These are phyloP conservation scores for Eutypa lata DNA, from an alignment of 2,329 filamentous ascomycete genomes.

Conservation along the genomic window DNA sequence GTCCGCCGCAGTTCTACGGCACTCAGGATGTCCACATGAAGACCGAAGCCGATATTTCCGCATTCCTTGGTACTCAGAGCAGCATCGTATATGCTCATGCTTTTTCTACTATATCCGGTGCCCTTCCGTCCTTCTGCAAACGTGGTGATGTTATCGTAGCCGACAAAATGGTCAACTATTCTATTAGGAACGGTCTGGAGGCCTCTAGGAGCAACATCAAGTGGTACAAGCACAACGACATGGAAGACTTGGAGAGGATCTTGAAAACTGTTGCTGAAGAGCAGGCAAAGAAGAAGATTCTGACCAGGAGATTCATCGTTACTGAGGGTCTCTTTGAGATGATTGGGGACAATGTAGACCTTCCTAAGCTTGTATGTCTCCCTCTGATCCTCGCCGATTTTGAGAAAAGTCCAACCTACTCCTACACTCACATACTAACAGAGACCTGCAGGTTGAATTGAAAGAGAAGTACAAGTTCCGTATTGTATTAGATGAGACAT, in stretches of 20 bases:
- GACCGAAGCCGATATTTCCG: slow-evolving; percentile 88
- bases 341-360: slow-evolving; percentile 76
- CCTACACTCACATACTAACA: background rate
- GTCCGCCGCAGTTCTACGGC: slow-evolving; percentile 95
- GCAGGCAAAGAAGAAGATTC: slow-evolving; percentile 76
- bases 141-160: slow-evolving; percentile 95
- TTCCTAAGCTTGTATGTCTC: slow-evolving; percentile 74
- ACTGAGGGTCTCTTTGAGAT: slow-evolving; percentile 94
- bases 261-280: slow-evolving; percentile 84
- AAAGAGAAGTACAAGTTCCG: slow-evolving; percentile 98
- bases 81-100: slow-evolving; percentile 96
- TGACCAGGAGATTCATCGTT: slow-evolving; percentile 92
- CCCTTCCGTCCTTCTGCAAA: slow-evolving; percentile 96
- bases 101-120: slow-evolving; percentile 94
- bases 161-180: slow-evolving; percentile 88
- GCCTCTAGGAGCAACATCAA: slow-evolving; percentile 85
- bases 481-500: slow-evolving; percentile 94
- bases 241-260: slow-evolving; percentile 86
- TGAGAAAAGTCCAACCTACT: too few relatives aligned
- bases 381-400: background rate
- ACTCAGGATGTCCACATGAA: slow-evolving; percentile 98
- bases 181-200: slow-evolving; percentile 91
- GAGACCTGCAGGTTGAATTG: slow-evolving; percentile 66
- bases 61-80: slow-evolving; percentile 80
- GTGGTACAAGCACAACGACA: slow-evolving; percentile 96